Evolutionary conservation across 2,329 filamentous ascomycete genomes (phyloP).

Genomic region (Coleophoma crateriformis): DNA sequence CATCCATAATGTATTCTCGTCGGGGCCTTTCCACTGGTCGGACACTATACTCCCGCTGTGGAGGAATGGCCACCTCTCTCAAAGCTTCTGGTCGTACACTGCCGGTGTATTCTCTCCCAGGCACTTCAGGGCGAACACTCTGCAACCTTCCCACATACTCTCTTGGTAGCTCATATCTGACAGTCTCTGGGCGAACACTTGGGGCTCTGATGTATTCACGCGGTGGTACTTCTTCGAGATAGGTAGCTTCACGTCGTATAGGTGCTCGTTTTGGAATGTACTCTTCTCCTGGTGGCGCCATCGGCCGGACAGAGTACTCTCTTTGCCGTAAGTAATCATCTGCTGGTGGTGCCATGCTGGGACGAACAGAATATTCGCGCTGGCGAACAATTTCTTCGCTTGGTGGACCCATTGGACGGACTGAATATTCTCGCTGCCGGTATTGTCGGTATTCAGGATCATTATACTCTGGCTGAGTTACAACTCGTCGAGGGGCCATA

Average conservation of each 20-base stretch:
- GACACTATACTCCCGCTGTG: conserved; percentile 23
- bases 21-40: conserved; percentile 19
- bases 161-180: conserved; percentile 34
- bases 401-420: conserved; percentile 33
- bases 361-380: conserved; percentile 27
- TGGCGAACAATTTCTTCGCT: conserved; percentile 21
- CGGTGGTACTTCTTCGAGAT: conserved; percentile 38
- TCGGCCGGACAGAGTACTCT: conserved; percentile 8
- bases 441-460: conserved; percentile 43
- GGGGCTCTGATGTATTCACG: conserved; percentile 42
- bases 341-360: not conserved
- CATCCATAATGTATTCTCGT: conserved; percentile 13
- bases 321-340: not conserved
- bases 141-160: conserved; percentile 38
- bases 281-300: conserved; percentile 29
- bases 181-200: conserved; percentile 50
- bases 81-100: conserved; percentile 30
- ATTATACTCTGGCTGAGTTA: conserved; percentile 58
- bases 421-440: conserved; percentile 52
- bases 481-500: conserved; percentile 45
- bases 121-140: conserved; percentile 34
- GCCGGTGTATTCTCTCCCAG: conserved; percentile 29
- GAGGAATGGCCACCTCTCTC: conserved; percentile 18
- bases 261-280: conserved; percentile 40
- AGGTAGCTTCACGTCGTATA: conserved; percentile 20